Percentiles rank a stretch among this genome's conserved stretches.
These are phyloP conservation scores for Cladosporium sp. DNA, from an alignment of 2,329 filamentous ascomycete species.

Conservation along the genomic window DNA sequence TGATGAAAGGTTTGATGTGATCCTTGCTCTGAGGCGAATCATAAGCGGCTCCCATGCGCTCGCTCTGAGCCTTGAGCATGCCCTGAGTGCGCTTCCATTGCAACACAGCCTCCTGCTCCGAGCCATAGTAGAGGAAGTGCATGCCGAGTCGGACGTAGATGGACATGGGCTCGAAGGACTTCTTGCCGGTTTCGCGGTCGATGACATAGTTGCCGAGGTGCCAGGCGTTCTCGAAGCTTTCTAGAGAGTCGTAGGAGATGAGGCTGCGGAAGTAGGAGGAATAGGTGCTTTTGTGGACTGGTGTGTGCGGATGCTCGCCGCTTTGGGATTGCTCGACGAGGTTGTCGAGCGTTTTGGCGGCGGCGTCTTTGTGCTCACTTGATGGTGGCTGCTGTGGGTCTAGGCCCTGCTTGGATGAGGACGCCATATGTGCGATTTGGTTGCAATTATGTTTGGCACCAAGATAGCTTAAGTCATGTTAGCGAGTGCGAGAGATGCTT, in stretches of 20 bases:
- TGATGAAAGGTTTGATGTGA: conserved; percentile 40
- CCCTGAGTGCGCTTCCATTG: conserved; percentile 33
- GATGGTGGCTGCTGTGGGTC: neutral
- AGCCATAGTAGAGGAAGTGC: conserved; percentile 43
- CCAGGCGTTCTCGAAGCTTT: conserved; percentile 33
- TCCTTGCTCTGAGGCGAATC: conserved; percentile 33
- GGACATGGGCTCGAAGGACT: conserved; percentile 40
- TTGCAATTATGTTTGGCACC: neutral
- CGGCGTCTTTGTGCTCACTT: neutral
- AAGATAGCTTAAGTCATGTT: no score
- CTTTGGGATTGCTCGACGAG: neutral
- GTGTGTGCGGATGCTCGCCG: neutral
- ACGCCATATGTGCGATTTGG: neutral
- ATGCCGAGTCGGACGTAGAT: conserved; percentile 42
- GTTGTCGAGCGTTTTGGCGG: neutral
- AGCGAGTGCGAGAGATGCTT: no score
- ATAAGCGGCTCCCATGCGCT: conserved; percentile 40
- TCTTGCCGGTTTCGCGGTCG: conserved; percentile 37
- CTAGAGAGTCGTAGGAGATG: conserved; percentile 25
- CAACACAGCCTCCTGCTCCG: conserved; percentile 35
- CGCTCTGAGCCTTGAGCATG: conserved; percentile 35
- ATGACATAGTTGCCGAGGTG: conserved; percentile 44
- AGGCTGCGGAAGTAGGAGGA: conserved; percentile 19
- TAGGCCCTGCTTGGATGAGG: neutral
- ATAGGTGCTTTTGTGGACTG: neutral